Base-by-base conservation (phyloP, 2,329 filamentous ascomycete genomes). In the Colletotrichum orbiculare region DNA sequence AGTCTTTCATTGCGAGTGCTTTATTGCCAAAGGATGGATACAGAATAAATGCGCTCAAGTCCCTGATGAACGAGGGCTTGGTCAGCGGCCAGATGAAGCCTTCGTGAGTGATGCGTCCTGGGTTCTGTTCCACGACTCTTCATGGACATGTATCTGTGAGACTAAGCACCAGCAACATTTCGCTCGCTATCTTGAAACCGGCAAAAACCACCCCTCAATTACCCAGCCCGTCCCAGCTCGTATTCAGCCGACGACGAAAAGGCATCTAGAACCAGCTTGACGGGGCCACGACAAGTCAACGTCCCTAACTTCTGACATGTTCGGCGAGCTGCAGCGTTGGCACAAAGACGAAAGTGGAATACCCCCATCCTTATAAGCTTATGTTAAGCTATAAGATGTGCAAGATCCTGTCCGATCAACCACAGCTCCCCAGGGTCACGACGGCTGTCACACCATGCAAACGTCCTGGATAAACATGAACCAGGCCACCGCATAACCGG, bases 321-420 rank as follows among this genome's bases (percentile, higher is more conserved):
- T 41, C 25, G 25, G 58, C 50, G 39, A 55, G 50, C 58, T n/a
- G 50, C 17, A 17, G 34, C 25, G 25, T 25, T 25, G 4, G 25
- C 4, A 25, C 25, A 25, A 4, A 25, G 25, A 25, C 25, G 25
- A 25, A 1, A 3, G 1, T 25, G 25, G 1, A 4, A 3, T 25
- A 65, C 25, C 52, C 63, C 41, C 52, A 62, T 43, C 37, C 41
- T 65, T 65, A 43, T 39, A 45, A 62, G 34, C 39, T 62, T 33
- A 25, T 48, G 9, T 43, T 53, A 56, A 62, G 25, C 39, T 52
- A 25, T 42, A n/a, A 34, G 46, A 50, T 53, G 37, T 46, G 38
- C 52, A 49, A 48, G 50, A 53, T 65, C 46, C 52, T 41, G 37
- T 15, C 42, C 39, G 17, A 47, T 34, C 12, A 39, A 13, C n/a